phyloP scores from a whole-genome alignment of 1,284 basidiomycete species.

The Anthracocystis walkeri region DNA sequence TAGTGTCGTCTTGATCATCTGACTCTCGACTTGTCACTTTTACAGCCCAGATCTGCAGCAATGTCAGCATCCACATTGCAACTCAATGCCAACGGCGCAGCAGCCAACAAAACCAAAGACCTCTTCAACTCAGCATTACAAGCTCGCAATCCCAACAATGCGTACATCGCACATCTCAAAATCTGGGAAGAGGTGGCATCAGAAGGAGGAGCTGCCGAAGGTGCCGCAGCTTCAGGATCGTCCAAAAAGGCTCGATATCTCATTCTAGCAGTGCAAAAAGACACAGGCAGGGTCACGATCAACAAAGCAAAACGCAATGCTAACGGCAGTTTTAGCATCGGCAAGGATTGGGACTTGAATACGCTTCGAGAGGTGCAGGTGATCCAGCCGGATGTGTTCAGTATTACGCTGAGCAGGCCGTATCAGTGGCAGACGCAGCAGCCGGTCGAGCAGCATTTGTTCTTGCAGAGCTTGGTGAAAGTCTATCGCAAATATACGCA shows the following conservation, averaged over 20 bases:
- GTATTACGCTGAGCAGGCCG: slow-evolving; percentile 59
- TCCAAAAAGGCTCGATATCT: slow-evolving; percentile 66
- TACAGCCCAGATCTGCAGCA: neutral
- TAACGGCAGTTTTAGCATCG: slow-evolving; percentile 94
- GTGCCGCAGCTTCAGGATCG: neutral
- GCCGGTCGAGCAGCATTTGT: slow-evolving; percentile 58
- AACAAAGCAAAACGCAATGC: slow-evolving; percentile 96
- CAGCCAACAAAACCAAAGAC: slow-evolving; percentile 54
- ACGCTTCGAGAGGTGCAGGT: slow-evolving; percentile 86
- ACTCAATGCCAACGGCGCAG: slow-evolving; percentile 17
- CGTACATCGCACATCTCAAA: slow-evolving; percentile 67
- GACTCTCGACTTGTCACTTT: neutral
- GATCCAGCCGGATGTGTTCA: slow-evolving; percentile 68
- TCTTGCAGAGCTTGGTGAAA: slow-evolving; percentile 58
- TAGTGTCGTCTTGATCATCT: slow-evolving; percentile 4
- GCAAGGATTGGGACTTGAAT: slow-evolving; percentile 92
- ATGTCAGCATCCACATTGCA: slow-evolving; percentile 38
- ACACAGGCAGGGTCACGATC: slow-evolving; percentile 60
- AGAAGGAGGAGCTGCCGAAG: slow-evolving; percentile 23
- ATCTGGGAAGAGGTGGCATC: slow-evolving; percentile 61
- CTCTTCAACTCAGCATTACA: slow-evolving; percentile 64
- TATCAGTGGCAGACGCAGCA: slow-evolving; percentile 67
- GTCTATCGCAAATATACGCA: slow-evolving; percentile 63
- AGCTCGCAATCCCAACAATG: slow-evolving; percentile 55
- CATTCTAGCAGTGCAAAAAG: slow-evolving; percentile 60